Conservation (phyloP, 2,329 filamentous ascomycete species). For the Exophiala oligosperma region DNA sequence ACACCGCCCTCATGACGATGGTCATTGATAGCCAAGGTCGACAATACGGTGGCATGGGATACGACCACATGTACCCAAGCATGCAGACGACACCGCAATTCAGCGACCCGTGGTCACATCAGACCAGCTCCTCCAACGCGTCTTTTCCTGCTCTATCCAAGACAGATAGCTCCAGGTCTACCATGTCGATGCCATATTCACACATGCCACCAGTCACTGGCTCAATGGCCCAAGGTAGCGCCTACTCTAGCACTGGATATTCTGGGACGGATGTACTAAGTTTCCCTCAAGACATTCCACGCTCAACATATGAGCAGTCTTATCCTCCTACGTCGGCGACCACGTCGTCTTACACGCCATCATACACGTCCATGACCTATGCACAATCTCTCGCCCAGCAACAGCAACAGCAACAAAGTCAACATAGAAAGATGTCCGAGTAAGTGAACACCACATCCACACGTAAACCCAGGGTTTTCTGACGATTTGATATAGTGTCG, state of each 20-base stretch:
- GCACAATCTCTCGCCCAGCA: slow-evolving; percentile 56
- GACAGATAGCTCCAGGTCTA: slow-evolving; percentile 58
- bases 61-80: slow-evolving; percentile 70
- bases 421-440: slow-evolving; percentile 73
- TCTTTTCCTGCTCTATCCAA: slow-evolving; percentile 61
- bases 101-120: slow-evolving; percentile 83
- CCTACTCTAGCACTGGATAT: slow-evolving; percentile 63
- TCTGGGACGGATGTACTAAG: slow-evolving; percentile 67
- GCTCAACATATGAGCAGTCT: slow-evolving; percentile 72
- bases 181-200: slow-evolving; percentile 69
- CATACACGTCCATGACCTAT: slow-evolving; percentile 77
- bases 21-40: slow-evolving; percentile 87
- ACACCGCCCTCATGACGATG: slow-evolving; percentile 72
- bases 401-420: slow-evolving; percentile 52
- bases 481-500: slow-evolving; percentile 24
- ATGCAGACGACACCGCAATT: slow-evolving; percentile 69
- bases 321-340: slow-evolving; percentile 67
- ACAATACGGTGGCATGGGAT: slow-evolving; percentile 74
- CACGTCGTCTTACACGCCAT: slow-evolving; percentile 67
- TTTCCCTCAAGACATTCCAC: slow-evolving; percentile 73
- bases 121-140: slow-evolving; percentile 53
- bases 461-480: slow-evolving; percentile 42
- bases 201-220: slow-evolving; percentile 72
- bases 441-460: slow-evolving; percentile 68
- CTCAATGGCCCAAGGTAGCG: slow-evolving; percentile 69